Conservation (phyloP, 441 rosid species). For the Eruca vesicaria region DNA sequence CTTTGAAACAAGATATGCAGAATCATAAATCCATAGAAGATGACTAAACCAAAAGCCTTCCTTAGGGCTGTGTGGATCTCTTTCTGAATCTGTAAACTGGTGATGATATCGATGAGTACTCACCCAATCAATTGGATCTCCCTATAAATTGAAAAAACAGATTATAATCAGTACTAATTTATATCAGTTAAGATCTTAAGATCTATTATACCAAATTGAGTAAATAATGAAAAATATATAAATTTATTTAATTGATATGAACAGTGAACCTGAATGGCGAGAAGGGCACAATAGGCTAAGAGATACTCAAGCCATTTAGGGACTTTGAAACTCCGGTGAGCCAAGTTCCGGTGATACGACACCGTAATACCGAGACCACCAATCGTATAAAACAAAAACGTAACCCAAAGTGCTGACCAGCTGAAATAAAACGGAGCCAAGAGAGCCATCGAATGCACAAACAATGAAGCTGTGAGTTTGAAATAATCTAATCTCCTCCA, state of each 20-base stretch:
- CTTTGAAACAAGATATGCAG: slow-evolving; percentile 44
- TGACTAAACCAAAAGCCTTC: slow-evolving; percentile 97
- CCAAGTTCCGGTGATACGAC: slow-evolving; percentile 76
- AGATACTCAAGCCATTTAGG: slow-evolving; percentile 87
- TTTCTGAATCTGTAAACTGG: slow-evolving; percentile 75
- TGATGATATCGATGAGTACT: slow-evolving; percentile 91
- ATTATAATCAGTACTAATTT: neutral
- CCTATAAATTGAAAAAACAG: slow-evolving; percentile 38
- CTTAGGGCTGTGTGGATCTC: slow-evolving; percentile 90
- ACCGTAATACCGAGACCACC: slow-evolving; percentile 90
- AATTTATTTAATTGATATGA: neutral
- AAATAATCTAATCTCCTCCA: slow-evolving; percentile 62
- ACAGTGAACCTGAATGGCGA: slow-evolving; percentile 78
- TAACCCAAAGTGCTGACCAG: slow-evolving; percentile 75
- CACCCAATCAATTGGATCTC: slow-evolving; percentile 88
- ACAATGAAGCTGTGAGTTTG: slow-evolving; percentile 45
- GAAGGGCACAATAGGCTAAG: slow-evolving; percentile 75
- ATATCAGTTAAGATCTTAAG: slow-evolving; percentile 13
- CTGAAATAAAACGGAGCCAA: slow-evolving; percentile 75
- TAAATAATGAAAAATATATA: neutral
- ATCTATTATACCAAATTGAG: neutral
- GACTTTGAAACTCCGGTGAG: slow-evolving; percentile 82
- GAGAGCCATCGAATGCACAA: slow-evolving; percentile 62
- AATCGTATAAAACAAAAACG: slow-evolving; percentile 51
- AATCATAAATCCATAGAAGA: slow-evolving; percentile 73